phyloP scores from a whole-genome alignment of 2,329 filamentous ascomycete genomes.

The Ceratocystis diversiconidia region DNA sequence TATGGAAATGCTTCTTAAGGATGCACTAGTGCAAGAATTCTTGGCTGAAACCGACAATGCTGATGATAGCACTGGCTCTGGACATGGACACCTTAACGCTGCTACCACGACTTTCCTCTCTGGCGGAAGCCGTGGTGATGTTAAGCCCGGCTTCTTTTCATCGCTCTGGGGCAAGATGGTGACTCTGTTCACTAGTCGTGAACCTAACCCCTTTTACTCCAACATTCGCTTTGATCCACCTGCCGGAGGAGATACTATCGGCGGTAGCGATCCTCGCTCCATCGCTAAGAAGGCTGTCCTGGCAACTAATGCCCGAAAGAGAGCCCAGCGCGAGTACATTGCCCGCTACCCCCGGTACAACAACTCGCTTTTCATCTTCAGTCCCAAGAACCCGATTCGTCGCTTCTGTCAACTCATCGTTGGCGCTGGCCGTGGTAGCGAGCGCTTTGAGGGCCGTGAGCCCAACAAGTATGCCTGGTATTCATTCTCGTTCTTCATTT shows the following conservation, averaged over 20 bases:
- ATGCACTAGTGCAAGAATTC: constrained; percentile 88
- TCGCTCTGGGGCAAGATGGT: constrained; percentile 47
- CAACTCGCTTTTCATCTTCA: constrained; percentile 77
- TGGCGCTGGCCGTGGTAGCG: constrained; percentile 72
- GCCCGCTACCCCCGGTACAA: constrained; percentile 82
- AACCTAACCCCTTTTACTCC: constrained; percentile 92
- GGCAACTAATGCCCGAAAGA: constrained; percentile 67
- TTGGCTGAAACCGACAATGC: constrained; percentile 53
- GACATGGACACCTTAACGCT: constrained; percentile 24
- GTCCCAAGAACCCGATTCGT: constrained; percentile 61
- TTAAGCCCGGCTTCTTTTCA: constrained; percentile 45
- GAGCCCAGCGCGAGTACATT: constrained; percentile 82
- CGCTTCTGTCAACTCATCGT: constrained; percentile 78
- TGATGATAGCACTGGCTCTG: constrained; percentile 22
- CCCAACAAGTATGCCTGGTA: constrained; percentile 89
- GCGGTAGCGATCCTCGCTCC: constrained; percentile 54
- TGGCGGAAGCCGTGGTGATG: constrained; percentile 26
- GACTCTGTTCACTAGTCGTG: constrained; percentile 44
- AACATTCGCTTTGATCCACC: constrained; percentile 52
- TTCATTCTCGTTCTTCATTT: constrained; percentile 82
- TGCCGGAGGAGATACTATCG: constrained; percentile 44
- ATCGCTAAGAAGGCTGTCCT: constrained; percentile 86
- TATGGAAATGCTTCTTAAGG: constrained; percentile 92
- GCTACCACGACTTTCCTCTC: constrained; percentile 20
- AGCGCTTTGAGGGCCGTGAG: constrained; percentile 77